These are phyloP conservation scores for Ambrosia hybrid DNA, from an alignment of 140 eudicot genomes.

Conservation along the genomic window DNA sequence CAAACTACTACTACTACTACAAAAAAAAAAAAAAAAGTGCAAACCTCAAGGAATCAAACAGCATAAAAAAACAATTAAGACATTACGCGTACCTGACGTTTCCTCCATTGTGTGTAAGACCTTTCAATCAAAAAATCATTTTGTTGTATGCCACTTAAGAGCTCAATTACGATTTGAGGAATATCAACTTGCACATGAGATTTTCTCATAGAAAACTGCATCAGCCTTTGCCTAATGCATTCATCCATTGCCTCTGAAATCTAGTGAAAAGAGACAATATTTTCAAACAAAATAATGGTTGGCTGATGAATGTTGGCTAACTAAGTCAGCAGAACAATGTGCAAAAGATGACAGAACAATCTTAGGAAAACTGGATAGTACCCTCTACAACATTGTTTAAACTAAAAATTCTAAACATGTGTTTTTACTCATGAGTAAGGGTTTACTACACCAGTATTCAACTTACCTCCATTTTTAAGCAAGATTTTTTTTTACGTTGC, in stretches of 20 bases:
- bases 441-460: too few relatives aligned
- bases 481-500: too few relatives aligned
- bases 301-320: too few relatives aligned
- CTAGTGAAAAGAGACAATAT: conserved; percentile 33
- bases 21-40: neutral
- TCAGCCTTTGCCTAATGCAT: conserved; percentile 63
- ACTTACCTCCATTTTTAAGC: too few relatives aligned
- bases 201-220: conserved; percentile 52
- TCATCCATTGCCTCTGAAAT: conserved; percentile 83
- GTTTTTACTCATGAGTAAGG: too few relatives aligned
- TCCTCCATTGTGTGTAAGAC: conserved; percentile 82
- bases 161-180: conserved; percentile 68
- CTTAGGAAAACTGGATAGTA: too few relatives aligned
- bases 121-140: conserved; percentile 67
- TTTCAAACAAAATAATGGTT: too few relatives aligned
- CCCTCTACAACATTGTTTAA: too few relatives aligned
- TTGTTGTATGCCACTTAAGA: conserved; percentile 62
- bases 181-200: conserved; percentile 61
- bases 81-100: conserved; percentile 58
- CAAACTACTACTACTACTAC: neutral
- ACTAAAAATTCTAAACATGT: too few relatives aligned
- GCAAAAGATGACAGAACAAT: too few relatives aligned
- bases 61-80: conserved; percentile 2
- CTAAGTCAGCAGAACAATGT: too few relatives aligned
- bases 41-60: neutral